Conservation (phyloP, 1,284 basidiomycete genomes). For the Agaricales sp. region DNA sequence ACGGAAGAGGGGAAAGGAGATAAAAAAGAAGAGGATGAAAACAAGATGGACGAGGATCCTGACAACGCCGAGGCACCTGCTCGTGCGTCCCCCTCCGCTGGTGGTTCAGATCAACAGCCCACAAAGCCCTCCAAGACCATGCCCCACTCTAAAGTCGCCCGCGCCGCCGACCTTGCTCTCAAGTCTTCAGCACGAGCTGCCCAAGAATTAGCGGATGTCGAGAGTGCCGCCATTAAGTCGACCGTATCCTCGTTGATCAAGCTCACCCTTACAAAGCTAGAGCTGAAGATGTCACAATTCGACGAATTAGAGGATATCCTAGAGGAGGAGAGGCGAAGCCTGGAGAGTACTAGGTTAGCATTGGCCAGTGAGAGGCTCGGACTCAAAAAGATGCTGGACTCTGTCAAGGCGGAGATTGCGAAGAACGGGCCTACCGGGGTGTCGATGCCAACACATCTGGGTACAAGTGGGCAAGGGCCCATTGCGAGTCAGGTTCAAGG, state of each 20-base stretch:
- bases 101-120: slow-evolving; percentile 16
- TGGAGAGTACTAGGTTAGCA: slow-evolving; percentile 64
- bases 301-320: slow-evolving; percentile 85
- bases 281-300: slow-evolving; percentile 88
- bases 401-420: slow-evolving; percentile 49
- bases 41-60: slow-evolving; percentile 28
- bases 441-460: slow-evolving; percentile 27
- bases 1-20: slow-evolving; percentile 23
- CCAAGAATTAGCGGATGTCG: slow-evolving; percentile 70
- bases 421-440: slow-evolving; percentile 27
- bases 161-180: slow-evolving; percentile 78
- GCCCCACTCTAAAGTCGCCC: slow-evolving; percentile 68
- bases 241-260: slow-evolving; percentile 84
- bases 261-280: slow-evolving; percentile 87
- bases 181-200: slow-evolving; percentile 88
- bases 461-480: slow-evolving; percentile 47
- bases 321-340: slow-evolving; percentile 71
- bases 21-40: slow-evolving; percentile 17
- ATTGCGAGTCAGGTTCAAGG: slow-evolving; percentile 39
- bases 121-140: slow-evolving; percentile 29
- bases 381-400: slow-evolving; percentile 57
- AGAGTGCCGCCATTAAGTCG: slow-evolving; percentile 74
- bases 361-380: slow-evolving; percentile 57
- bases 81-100: slow-evolving; percentile 10
- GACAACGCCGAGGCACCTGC: slow-evolving; percentile 5